phyloP scores from a whole-genome alignment of 352 stramenopile genomes.

The Phytopythium litorale region DNA sequence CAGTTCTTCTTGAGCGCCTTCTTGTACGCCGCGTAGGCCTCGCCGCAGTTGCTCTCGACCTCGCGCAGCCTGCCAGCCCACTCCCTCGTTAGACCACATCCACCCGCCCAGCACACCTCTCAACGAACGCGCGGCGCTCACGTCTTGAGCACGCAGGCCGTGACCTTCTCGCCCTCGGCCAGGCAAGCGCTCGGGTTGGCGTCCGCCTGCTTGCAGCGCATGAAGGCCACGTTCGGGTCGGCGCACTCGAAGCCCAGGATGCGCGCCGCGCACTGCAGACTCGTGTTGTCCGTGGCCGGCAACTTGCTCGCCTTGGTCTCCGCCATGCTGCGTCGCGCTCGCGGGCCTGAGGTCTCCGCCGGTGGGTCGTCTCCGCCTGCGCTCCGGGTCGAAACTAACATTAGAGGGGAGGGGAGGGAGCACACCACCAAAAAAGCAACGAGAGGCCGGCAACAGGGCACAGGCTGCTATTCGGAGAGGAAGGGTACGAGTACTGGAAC shows the following conservation, averaged over 20 bases:
- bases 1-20: conserved; percentile 88
- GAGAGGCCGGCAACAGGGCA: background rate
- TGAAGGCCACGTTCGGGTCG: conserved; percentile 78
- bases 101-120: too few species aligned
- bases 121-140: conserved; percentile 26
- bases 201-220: conserved; percentile 85
- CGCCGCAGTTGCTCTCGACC: conserved; percentile 79
- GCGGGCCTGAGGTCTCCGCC: too few species aligned
- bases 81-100: background rate
- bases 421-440: background rate
- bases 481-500: background rate
- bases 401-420: background rate
- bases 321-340: conserved; percentile 17
- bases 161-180: conserved; percentile 85
- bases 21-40: conserved; percentile 86
- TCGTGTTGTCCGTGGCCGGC: conserved; percentile 85
- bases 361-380: background rate
- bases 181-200: conserved; percentile 79
- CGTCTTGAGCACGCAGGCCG: conserved; percentile 81
- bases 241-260: conserved; percentile 83
- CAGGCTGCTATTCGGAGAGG: background rate
- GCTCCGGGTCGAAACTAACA: background rate
- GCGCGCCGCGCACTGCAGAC: conserved; percentile 78
- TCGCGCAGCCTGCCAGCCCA: conserved; percentile 49
- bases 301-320: conserved; percentile 53